phyloP scores from a whole-genome alignment of 768 basidiomycete species.

The Gelatoporia subvermispora region DNA sequence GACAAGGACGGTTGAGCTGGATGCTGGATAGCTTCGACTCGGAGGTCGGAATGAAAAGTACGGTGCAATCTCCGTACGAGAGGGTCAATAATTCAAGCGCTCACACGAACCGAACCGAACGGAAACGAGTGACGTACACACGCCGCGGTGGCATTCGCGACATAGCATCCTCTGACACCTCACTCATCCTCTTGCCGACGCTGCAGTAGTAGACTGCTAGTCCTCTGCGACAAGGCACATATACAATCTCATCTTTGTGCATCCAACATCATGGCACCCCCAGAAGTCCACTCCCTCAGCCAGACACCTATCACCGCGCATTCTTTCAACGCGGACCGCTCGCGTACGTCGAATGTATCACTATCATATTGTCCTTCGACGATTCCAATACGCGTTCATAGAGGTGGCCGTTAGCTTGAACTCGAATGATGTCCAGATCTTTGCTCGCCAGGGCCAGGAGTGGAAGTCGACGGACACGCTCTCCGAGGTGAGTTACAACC shows the following conservation, averaged over 20 bases:
- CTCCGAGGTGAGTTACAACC: slow-evolving; percentile 59
- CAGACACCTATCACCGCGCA: slow-evolving; percentile 85
- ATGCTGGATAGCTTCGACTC: too few species aligned
- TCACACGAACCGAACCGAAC: too few species aligned
- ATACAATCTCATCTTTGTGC: background rate
- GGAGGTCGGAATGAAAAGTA: too few species aligned
- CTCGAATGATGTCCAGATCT: slow-evolving; percentile 83
- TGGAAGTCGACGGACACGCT: slow-evolving; percentile 76
- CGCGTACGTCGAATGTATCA: slow-evolving; percentile 50
- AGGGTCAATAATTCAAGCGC: too few species aligned
- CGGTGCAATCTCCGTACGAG: too few species aligned
- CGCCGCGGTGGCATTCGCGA: background rate
- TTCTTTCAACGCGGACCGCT: slow-evolving; percentile 85
- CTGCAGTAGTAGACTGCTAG: slow-evolving; percentile 82
- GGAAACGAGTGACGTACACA: background rate
- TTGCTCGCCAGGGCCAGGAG: slow-evolving; percentile 56
- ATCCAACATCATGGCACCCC: slow-evolving; percentile 48
- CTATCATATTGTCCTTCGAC: background rate
- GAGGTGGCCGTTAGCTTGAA: slow-evolving; percentile 92
- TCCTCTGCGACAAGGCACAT: slow-evolving; percentile 46
- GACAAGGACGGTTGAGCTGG: too few species aligned
- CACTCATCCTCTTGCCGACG: background rate
- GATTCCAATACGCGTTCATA: slow-evolving; percentile 26
- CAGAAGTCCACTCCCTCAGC: slow-evolving; percentile 72
- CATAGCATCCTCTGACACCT: background rate